Evolutionary conservation across 148 eudicot species (phyloP), one percentile per base, ranked within the genome.

Genomic region (Chenopodium quinoa): DNA sequence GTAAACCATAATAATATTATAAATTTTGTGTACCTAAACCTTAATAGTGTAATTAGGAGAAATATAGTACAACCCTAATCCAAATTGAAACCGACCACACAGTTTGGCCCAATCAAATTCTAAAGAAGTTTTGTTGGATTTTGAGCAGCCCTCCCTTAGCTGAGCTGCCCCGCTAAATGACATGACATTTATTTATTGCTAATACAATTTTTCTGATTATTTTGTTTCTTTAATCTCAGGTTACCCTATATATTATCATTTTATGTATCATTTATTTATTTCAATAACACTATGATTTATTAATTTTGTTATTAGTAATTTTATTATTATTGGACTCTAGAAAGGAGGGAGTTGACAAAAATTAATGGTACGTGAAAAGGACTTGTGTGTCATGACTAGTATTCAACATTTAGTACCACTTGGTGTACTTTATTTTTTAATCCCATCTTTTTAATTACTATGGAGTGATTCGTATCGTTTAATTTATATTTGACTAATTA

Each of bases 311-410:
- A 40, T 40, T 40, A 40, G 6, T 40, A 6, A 0, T 5, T 29
- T 14, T 52, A 23, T 52, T 52, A 50, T 52, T 6, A 20, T 56
- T 20, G 22, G 31, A 4, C 0, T 48, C 19, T 74, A 74, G 11
- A 17, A 50, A 75, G 81, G 75, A 23, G 22, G 50, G 31, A 50
- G 60, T 76, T 70, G 47, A 78, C 50, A 64, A 75, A 29, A 44
- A 34, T 69, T 17, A 56, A 34, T 75, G 86, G 77, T 56, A 34
- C 10, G 31, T 46, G 86, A 84, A 79, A 84, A 75, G 86, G 82
- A 84, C 82, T 40, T 58, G 75, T 84, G 82, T 80, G 79, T 75
- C 83, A 70, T 75, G 86, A 69, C 82, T 79, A 67, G 27, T 75
- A 79, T 62, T 64, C 86, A 68, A 58, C 82, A 66, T 64, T 37